These are phyloP conservation scores for Petunia secreta DNA, from an alignment of 257 asterid genomes.

Conservation along the genomic window DNA sequence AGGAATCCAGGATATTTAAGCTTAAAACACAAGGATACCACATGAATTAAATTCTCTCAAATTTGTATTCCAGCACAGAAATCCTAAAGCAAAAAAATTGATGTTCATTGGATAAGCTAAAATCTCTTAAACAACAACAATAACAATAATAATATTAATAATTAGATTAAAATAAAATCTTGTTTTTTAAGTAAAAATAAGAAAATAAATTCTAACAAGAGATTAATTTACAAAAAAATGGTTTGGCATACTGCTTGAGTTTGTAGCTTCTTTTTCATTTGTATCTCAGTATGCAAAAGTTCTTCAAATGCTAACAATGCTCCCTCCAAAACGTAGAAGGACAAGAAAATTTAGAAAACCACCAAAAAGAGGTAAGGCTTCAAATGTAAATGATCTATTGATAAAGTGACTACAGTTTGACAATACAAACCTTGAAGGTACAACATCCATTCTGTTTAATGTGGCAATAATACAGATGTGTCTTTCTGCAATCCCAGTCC, in stretches of 20 bases:
- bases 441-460: slow-evolving; percentile 51
- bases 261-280: neutral
- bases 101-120: slow-evolving; percentile 15
- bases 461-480: slow-evolving; percentile 60
- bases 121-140: neutral
- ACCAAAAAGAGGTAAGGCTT: neutral
- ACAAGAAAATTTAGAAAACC: slow-evolving; percentile 14
- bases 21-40: neutral
- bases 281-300: slow-evolving; percentile 24
- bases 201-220: neutral
- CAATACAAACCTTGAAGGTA: slow-evolving; percentile 61
- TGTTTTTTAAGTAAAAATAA: neutral
- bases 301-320: slow-evolving; percentile 13
- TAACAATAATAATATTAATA: neutral
- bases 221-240: neutral
- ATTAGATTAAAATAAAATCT: neutral
- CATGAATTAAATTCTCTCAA: neutral
- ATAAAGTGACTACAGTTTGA: neutral
- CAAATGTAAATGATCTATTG: slow-evolving; percentile 1
- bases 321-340: too few species aligned
- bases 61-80: slow-evolving; percentile 7
- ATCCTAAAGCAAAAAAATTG: slow-evolving; percentile 7
- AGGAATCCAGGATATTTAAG: slow-evolving; percentile 6
- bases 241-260: neutral
- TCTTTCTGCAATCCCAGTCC: slow-evolving; percentile 68